These are phyloP conservation scores for Suhomyces anneliseae DNA, from an alignment of 1,139 yeast species.

Conservation along the genomic window DNA sequence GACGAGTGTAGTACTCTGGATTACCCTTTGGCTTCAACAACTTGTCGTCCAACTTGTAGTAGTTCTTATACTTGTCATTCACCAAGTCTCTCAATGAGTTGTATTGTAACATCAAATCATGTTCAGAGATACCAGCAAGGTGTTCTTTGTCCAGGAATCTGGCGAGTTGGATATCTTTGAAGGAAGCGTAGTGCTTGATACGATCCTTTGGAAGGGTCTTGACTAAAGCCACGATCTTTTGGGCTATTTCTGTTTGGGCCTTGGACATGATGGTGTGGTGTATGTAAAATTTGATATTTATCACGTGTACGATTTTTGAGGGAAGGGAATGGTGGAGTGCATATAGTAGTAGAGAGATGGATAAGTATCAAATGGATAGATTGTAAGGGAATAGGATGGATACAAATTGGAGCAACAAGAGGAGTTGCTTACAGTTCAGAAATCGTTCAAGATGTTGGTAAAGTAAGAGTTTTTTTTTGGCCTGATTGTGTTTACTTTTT, in stretches of 20 bases:
- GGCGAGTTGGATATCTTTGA: conserved; percentile 62
- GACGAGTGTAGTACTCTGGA: conserved; percentile 71
- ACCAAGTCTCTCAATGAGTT: conserved; percentile 58
- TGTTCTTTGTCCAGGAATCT: conserved; percentile 39
- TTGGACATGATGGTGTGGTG: conserved; percentile 3
- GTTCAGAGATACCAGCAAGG: conserved; percentile 35
- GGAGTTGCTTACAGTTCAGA: too few species aligned
- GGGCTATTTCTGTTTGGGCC: conserved; percentile 24
- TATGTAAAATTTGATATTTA: too few species aligned
- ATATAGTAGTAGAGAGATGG: too few species aligned
- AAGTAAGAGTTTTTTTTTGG: too few species aligned
- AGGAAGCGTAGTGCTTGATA: conserved; percentile 64
- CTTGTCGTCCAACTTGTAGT: conserved; percentile 65
- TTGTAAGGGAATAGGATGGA: too few species aligned
- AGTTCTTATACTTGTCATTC: conserved; percentile 61
- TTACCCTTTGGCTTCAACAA: conserved; percentile 78
- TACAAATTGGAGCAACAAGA: too few species aligned
- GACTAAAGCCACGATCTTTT: conserved; percentile 40
- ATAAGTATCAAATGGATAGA: too few species aligned
- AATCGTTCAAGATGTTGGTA: too few species aligned
- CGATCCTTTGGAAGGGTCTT: conserved; percentile 63
- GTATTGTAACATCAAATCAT: conserved; percentile 60
- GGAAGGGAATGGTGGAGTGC: too few species aligned
- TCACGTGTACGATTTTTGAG: background rate
- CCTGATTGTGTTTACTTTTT: too few species aligned